phyloP scores from a whole-genome alignment of 805 yeast genomes.

The Zygosaccharomyces gambellarensis region DNA sequence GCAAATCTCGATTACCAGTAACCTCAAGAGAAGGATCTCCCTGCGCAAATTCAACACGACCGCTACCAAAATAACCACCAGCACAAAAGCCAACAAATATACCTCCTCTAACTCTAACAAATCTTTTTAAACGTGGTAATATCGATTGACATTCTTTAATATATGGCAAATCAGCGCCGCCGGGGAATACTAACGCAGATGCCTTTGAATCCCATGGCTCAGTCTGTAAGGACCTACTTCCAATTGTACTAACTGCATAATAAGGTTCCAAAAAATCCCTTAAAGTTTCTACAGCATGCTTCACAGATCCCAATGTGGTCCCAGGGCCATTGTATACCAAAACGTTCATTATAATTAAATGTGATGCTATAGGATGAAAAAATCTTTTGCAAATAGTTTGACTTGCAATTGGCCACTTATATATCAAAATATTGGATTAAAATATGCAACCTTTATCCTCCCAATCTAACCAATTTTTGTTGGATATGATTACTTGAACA shows the following conservation, averaged over 20 bases:
- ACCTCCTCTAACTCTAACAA: constrained; percentile 76
- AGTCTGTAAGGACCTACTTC: constrained; percentile 52
- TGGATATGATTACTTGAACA: neutral
- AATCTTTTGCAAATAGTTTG: neutral
- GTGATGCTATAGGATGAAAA: neutral
- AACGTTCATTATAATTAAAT: constrained; percentile 51
- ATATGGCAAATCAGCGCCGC: constrained; percentile 93
- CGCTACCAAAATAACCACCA: constrained; percentile 83
- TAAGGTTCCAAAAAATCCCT: constrained; percentile 73
- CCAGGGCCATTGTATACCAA: constrained; percentile 74
- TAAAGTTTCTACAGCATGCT: constrained; percentile 74
- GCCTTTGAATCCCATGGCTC: constrained; percentile 92
- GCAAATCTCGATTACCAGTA: constrained; percentile 76
- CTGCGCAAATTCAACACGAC: constrained; percentile 75
- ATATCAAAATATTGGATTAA: neutral
- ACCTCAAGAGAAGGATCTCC: constrained; percentile 72
- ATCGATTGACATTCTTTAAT: constrained; percentile 67
- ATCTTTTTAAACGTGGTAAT: constrained; percentile 56
- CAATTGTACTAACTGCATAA: constrained; percentile 77
- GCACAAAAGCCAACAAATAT: constrained; percentile 85
- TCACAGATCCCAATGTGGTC: constrained; percentile 79
- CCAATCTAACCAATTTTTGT: neutral
- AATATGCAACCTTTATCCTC: neutral
- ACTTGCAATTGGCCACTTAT: neutral
- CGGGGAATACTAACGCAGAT: constrained; percentile 79